Evolutionary conservation across 805 yeast species (phyloP), one percentile per base, ranked within the genome.

Genomic region (Suhomyces canberraensis): DNA sequence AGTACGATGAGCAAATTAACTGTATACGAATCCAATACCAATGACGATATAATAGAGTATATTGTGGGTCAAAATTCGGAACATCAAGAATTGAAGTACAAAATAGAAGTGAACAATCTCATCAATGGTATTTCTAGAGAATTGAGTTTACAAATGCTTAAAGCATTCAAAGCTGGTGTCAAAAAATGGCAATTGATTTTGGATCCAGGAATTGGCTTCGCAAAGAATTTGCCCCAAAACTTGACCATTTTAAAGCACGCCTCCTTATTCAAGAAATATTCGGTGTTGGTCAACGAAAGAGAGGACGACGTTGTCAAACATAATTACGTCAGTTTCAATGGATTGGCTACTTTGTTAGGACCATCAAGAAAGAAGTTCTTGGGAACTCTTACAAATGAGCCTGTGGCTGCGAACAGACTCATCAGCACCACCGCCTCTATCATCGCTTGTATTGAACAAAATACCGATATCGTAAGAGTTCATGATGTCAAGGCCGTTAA

Each of bases 171-270:
- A 1, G 63, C 58, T 0, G 96, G 96, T 4, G 78, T 91, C 1
- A 69, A 72, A 40, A 79, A 91, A 58, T 93, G 96, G 96, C 98
- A 93, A 60, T 66, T 93, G 3, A 78, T 93, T 13, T 52, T 89
- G 3, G 99, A 93, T 56, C 98, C 99, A 0, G 98, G 98, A 2
- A 62, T 93, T 28, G 98, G 99, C 2, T 93, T 93, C 61, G 97
- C 98, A n/a, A 93, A 93, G 57, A 73, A 71, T 36, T 49, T 73
- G n/a, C 46, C 55, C 6, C 95, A 90, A 52, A 91, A 90, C 56
- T 46, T 90, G 21, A 71, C 71, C 16, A 49, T 88, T 1, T 70
- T 93, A 19, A 73, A 78, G 42, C 69, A 76, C 70, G 41, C 75
- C 60, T 33, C 48, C 42, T 20, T 58, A 67, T 50, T 69, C 50